Conservation (phyloP, 257 asterid species). For the Jasminum sambac region DNA sequence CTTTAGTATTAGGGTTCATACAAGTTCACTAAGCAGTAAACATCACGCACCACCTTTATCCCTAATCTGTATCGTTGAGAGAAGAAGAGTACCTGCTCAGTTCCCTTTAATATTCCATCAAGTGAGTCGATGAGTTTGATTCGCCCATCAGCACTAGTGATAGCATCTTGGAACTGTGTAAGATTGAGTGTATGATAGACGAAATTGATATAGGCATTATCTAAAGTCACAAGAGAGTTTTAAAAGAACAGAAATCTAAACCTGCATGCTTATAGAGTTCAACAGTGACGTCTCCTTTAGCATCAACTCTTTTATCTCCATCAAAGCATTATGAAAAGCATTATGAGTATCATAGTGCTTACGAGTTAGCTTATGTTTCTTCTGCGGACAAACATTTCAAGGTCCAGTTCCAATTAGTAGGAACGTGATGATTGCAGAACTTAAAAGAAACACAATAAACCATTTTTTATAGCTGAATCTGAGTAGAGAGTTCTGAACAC, state of each 20-base stretch:
- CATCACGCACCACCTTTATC: neutral
- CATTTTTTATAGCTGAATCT: constrained; percentile 58
- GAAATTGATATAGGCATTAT: constrained; percentile 13
- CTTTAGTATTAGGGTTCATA: neutral
- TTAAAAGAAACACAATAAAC: constrained; percentile 9
- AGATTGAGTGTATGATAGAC: constrained; percentile 16
- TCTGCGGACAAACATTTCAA: constrained; percentile 41
- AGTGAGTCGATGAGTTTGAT: constrained; percentile 62
- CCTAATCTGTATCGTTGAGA: neutral
- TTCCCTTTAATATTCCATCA: constrained; percentile 71
- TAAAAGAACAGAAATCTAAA: constrained; percentile 24
- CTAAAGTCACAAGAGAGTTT: neutral
- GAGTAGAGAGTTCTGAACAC: constrained; percentile 70
- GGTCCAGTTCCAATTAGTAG: constrained; percentile 24
- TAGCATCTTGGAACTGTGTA: constrained; percentile 76
- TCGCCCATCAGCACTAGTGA: constrained; percentile 64
- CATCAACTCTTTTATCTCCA: constrained; percentile 83
- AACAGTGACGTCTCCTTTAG: constrained; percentile 79
- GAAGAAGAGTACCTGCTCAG: constrained; percentile 57
- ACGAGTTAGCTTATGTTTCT: constrained; percentile 63
- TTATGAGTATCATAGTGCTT: constrained; percentile 75
- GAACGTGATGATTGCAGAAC: constrained; percentile 13
- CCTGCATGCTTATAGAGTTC: constrained; percentile 86
- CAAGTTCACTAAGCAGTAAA: neutral
- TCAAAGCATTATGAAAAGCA: constrained; percentile 70